These are phyloP conservation scores for Chrysosporium queenslandicum DNA, from an alignment of 2,329 filamentous ascomycete genomes.

Conservation along the genomic window DNA sequence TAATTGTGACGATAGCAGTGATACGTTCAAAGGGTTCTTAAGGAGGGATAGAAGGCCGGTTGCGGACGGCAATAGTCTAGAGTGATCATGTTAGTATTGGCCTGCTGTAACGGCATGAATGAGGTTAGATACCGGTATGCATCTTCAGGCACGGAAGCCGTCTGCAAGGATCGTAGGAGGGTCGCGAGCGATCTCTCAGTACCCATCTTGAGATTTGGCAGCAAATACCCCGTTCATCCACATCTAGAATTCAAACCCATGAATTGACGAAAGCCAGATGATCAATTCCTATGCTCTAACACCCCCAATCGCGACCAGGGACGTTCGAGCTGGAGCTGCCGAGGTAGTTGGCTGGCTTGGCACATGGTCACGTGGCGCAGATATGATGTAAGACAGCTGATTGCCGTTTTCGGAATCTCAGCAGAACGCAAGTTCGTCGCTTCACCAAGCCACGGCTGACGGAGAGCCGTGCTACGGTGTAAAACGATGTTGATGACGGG, in stretches of 20 bases:
- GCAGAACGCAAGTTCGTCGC: too few species aligned
- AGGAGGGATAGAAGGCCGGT: constrained; percentile 41
- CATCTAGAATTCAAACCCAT: background rate
- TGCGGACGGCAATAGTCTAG: constrained; percentile 45
- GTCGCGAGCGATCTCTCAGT: constrained; percentile 52
- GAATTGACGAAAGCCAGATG: background rate
- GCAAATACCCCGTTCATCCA: background rate
- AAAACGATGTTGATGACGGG: constrained; percentile 23
- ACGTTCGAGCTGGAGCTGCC: background rate
- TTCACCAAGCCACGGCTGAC: background rate
- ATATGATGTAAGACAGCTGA: background rate
- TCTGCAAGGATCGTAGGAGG: constrained; percentile 51
- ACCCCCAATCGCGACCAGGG: background rate
- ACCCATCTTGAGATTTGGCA: constrained; percentile 37
- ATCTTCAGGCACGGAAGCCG: constrained; percentile 49
- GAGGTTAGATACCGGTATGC: constrained; percentile 42
- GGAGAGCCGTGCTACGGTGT: background rate
- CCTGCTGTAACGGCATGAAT: constrained; percentile 16
- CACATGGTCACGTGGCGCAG: background rate
- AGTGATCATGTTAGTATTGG: constrained; percentile 13
- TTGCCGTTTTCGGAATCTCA: background rate
- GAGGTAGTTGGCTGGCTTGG: background rate
- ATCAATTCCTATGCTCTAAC: too few species aligned
- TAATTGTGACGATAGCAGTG: constrained; percentile 50
- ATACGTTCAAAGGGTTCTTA: constrained; percentile 53